Evolutionary conservation across 139 green algal species (phyloP).

Genomic region (Chlorella sp.): DNA sequence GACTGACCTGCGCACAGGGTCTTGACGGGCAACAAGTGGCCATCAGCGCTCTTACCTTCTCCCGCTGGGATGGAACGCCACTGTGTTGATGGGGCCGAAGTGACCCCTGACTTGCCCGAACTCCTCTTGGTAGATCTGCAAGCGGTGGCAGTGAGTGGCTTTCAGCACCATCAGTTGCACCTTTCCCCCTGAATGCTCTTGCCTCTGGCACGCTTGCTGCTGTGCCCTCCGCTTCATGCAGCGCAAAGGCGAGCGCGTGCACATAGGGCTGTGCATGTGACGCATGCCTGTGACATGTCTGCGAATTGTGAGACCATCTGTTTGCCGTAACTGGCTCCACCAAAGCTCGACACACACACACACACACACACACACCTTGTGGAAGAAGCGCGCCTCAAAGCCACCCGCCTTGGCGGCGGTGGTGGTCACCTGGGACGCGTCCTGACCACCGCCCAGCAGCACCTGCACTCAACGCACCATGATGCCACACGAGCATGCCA

Average conservation of each 20-base stretch:
- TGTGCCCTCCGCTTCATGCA: no score
- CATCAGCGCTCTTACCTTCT: conserved; percentile 36
- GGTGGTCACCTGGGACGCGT: conserved; percentile 84
- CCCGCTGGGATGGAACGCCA: conserved; percentile 89
- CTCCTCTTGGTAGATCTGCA: conserved; percentile 90
- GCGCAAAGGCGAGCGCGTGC: neutral
- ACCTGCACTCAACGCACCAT: conserved; percentile 68
- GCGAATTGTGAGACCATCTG: no score
- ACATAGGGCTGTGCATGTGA: no score
- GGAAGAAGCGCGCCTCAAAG: conserved; percentile 95
- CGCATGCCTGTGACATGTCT: no score
- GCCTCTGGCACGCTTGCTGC: no score
- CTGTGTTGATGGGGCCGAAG: conserved; percentile 96
- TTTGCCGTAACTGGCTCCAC: no score
- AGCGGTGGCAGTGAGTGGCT: neutral
- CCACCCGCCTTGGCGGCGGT: conserved; percentile 80
- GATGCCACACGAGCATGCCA: neutral
- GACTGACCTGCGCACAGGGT: no score
- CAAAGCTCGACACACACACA: no score
- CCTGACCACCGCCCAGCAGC: conserved; percentile 88
- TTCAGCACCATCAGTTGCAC: no score
- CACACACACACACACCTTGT: conserved; percentile 68
- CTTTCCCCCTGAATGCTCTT: no score
- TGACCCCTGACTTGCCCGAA: conserved; percentile 94
- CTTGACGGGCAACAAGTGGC: neutral